Conservation (phyloP, 768 basidiomycete genomes). For the Lactarius sp. region DNA sequence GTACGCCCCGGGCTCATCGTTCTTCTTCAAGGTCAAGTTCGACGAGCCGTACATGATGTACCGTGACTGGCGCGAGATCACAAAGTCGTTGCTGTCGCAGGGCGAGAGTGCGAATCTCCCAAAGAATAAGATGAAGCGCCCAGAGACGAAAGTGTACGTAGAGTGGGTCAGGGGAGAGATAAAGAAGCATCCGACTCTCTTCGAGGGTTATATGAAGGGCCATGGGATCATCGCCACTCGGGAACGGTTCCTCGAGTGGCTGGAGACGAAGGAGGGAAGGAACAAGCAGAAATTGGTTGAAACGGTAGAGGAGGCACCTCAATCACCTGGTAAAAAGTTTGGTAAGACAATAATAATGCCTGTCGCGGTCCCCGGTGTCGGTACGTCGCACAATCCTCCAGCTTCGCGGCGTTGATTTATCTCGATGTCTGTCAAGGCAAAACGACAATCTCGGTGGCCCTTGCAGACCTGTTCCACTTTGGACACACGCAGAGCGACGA, state of each 20-base stretch:
- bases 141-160: slow-evolving; percentile 76
- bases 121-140: slow-evolving; percentile 62
- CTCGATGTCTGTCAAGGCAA: not conserved
- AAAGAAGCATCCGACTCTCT: slow-evolving; percentile 49
- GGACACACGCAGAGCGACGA: slow-evolving; percentile 95
- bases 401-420: not conserved
- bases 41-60: slow-evolving; percentile 99
- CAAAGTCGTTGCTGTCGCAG: slow-evolving; percentile 60
- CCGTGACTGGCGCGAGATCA: slow-evolving; percentile 94
- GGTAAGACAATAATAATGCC: slow-evolving; percentile 84
- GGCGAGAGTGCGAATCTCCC: slow-evolving; percentile 41
- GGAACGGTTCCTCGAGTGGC: slow-evolving; percentile 72
- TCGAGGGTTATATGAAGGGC: slow-evolving; percentile 58
- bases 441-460: slow-evolving; percentile 57
- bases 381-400: slow-evolving; percentile 42
- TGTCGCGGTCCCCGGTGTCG: slow-evolving; percentile 88
- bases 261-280: slow-evolving; percentile 46
- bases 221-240: slow-evolving; percentile 84
- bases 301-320: slow-evolving; percentile 29
- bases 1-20: slow-evolving; percentile 73
- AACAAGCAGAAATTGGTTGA: slow-evolving; percentile 29
- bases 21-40: slow-evolving; percentile 99
- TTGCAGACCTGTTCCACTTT: slow-evolving; percentile 75
- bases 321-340: slow-evolving; percentile 31
- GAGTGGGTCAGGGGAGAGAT: slow-evolving; percentile 83